Conservation (phyloP, 2,329 filamentous ascomycete species). For the Pseudocercospora macadamiae region DNA sequence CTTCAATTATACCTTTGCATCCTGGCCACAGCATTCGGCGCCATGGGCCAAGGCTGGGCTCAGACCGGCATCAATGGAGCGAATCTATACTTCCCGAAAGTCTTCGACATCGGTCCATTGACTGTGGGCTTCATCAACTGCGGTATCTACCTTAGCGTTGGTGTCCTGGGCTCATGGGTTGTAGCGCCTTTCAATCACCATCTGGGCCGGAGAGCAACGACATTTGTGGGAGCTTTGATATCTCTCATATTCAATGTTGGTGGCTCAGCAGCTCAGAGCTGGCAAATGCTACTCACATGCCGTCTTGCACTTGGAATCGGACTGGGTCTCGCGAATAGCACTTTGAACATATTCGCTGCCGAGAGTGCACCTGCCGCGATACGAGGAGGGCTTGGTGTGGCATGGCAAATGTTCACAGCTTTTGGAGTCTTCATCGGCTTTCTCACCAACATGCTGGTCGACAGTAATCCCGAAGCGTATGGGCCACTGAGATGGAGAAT, state of each 20-base stretch:
- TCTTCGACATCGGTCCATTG: slow-evolving; percentile 29
- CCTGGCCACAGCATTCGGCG: slow-evolving; percentile 17
- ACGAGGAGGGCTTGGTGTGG: slow-evolving; percentile 37
- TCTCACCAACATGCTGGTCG: slow-evolving; percentile 56
- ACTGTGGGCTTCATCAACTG: slow-evolving; percentile 51
- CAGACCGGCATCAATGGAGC: slow-evolving; percentile 38
- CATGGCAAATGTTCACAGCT: slow-evolving; percentile 51
- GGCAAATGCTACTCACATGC: slow-evolving; percentile 69
- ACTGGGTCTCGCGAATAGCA: slow-evolving; percentile 44
- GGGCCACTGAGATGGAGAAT: slow-evolving; percentile 64
- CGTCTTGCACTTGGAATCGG: slow-evolving; percentile 70
- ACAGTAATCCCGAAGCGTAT: slow-evolving; percentile 52
- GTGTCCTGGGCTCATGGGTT: slow-evolving; percentile 48
- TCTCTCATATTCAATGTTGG: slow-evolving; percentile 65
- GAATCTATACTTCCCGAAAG: slow-evolving; percentile 32
- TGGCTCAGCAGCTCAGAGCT: slow-evolving; percentile 60
- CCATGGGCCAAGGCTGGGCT: slow-evolving; percentile 35
- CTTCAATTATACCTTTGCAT: slow-evolving; percentile 49
- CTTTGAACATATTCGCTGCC: slow-evolving; percentile 44
- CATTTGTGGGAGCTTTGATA: slow-evolving; percentile 42
- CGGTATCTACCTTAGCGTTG: slow-evolving; percentile 50
- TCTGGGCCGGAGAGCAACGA: slow-evolving; percentile 39
- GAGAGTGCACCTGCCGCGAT: slow-evolving; percentile 55
- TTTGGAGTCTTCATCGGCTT: slow-evolving; percentile 67
- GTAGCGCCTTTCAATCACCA: slow-evolving; percentile 49